A percentile compares a stretch with the other conserved stretches of the same genome.
phyloP scores from a whole-genome alignment of 495 filamentous ascomycete genomes.

The Trypethelium eluteriae region DNA sequence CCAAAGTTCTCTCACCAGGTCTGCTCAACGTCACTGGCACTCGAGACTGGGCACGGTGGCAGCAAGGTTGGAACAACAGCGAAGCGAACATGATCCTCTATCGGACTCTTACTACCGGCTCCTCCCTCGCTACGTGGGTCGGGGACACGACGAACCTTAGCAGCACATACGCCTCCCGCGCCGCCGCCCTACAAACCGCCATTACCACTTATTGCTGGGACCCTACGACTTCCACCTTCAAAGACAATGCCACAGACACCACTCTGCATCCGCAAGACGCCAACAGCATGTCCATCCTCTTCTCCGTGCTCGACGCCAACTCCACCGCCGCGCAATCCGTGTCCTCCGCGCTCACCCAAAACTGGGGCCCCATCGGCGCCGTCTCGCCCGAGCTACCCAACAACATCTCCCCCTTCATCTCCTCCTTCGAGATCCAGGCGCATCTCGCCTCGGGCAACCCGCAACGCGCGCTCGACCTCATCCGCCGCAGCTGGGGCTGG shows the following conservation, averaged over 20 bases:
- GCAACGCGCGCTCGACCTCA: conserved; percentile 30
- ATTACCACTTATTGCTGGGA: conserved; percentile 44
- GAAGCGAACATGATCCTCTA: conserved; percentile 28
- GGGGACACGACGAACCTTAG: conserved; percentile 23
- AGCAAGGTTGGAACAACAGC: conserved; percentile 18
- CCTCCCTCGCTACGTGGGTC: conserved; percentile 18
- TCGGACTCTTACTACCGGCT: conserved; percentile 17
- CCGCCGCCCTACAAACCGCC: conserved; percentile 13
- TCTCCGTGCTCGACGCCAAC: conserved; percentile 22
- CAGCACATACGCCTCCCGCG: conserved; percentile 33
- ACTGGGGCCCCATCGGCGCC: conserved; percentile 34
- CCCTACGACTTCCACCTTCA: conserved; percentile 45
- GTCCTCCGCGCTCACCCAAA: conserved; percentile 25
- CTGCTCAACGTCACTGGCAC: conserved; percentile 23
- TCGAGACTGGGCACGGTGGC: conserved; percentile 21
- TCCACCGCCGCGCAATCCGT: conserved; percentile 22
- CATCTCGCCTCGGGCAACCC: conserved; percentile 29
- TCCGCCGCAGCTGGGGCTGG: conserved; percentile 36
- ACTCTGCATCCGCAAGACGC: conserved; percentile 27
- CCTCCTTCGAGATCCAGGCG: conserved; percentile 32
- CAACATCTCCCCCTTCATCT: conserved; percentile 35
- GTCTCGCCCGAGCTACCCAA: conserved; percentile 29
- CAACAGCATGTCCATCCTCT: conserved; percentile 30
- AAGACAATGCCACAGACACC: conserved; percentile 23
- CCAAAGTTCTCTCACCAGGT: conserved; percentile 19